Evolutionary conservation across 495 filamentous ascomycete species (phyloP).

Genomic region (Podospora australis): DNA sequence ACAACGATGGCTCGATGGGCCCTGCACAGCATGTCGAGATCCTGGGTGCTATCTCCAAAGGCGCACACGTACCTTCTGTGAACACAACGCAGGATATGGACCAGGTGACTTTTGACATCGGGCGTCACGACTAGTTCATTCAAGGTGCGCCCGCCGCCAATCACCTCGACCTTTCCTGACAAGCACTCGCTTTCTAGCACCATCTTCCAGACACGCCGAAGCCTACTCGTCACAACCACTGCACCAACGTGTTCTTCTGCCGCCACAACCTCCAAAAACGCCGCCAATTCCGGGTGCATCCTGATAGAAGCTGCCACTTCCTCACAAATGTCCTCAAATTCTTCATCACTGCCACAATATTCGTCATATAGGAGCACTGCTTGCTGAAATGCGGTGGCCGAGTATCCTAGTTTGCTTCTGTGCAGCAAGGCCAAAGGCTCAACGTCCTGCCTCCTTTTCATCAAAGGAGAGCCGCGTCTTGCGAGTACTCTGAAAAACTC

Average conservation of each 20-base stretch:
- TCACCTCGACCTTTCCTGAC: constrained; percentile 38
- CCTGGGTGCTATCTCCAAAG: constrained; percentile 58
- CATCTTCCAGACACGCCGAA: constrained; percentile 51
- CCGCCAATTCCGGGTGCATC: constrained; percentile 46
- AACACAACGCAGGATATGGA: constrained; percentile 31
- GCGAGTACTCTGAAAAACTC: constrained; percentile 44
- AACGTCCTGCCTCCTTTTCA: not conserved
- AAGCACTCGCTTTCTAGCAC: constrained; percentile 46
- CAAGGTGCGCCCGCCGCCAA: constrained; percentile 48
- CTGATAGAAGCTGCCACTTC: constrained; percentile 37
- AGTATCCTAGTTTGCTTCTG: constrained; percentile 43
- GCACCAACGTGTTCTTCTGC: constrained; percentile 39
- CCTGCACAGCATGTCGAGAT: constrained; percentile 50
- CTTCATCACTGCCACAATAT: constrained; percentile 24
- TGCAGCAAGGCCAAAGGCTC: constrained; percentile 45
- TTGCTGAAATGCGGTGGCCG: constrained; percentile 53
- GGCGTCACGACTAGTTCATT: constrained; percentile 50
- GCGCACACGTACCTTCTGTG: constrained; percentile 46
- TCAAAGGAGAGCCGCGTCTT: not conserved
- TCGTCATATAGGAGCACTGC: constrained; percentile 53
- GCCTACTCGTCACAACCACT: constrained; percentile 53
- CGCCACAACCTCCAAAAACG: constrained; percentile 34
- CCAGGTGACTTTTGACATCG: constrained; percentile 45
- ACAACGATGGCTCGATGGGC: constrained; percentile 55
- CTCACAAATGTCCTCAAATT: constrained; percentile 45